Evolutionary conservation across 352 stramenopile species (phyloP), one percentile per base, ranked within the genome.

Genomic region (Globisporangium nodosum): DNA sequence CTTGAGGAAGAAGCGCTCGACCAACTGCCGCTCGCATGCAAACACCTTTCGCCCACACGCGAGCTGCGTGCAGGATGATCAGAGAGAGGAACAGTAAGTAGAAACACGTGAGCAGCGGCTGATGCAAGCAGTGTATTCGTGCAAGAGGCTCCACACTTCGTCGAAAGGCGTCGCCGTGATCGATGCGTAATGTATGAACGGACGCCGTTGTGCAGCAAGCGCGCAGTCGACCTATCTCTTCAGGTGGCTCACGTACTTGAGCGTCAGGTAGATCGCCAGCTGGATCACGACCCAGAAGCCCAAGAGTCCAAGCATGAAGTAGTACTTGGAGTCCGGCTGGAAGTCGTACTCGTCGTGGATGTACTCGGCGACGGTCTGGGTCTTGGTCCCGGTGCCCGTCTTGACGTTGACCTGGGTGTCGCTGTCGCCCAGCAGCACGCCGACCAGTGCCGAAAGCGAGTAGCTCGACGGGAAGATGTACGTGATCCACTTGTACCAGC

Each of bases 241-340:
- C 33, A 81, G 56, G 68, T 81, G 73, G 58, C 73, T 81, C 52
- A 81, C 73, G 30, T 71, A 81, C 43, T 66, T 63, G 18, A 81
- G 60, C 54, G 73, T 81, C 40, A 81, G 60, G 68, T 70, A 81
- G 50, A 77, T 81, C 20, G 42, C 24, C 18, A 74, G 39, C 45
- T 81, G 73, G 35, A 79, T 24, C 1, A 73, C 55, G 4, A 65
- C 37, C 58, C 68, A 70, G 11, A 75, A 64, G 18, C 56, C 65
- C 0, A 66, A 27, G 30, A 78, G 61, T 30, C 66, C 58, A 35
- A 56, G 54, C 18, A 73, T 70, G 57, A 42, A 42, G 30, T 37
- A 33, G 52, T 73, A 50, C 8, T 39, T 46, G 56, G 61, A 73
- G 33, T 71, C 51, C 43, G 43, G 43, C 5, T n/a, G 43, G 40